Conservation (phyloP, 2,329 filamentous ascomycete genomes). For the Phaeosphaeriaceae sp. region DNA sequence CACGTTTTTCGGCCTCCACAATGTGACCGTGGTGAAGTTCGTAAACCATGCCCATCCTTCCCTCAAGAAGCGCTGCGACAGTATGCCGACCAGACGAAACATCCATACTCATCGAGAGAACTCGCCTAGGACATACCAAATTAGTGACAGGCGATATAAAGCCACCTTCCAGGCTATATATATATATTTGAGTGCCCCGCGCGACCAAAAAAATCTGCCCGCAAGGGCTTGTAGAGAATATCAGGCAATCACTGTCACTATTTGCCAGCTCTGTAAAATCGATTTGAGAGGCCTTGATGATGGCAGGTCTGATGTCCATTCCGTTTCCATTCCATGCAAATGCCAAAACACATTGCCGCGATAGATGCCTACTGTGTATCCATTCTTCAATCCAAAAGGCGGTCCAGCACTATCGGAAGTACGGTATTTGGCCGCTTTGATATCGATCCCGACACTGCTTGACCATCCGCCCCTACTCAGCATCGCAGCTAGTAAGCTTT, state of each 20-base stretch:
- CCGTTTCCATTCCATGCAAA: constrained; percentile 49
- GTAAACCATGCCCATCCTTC: constrained; percentile 66
- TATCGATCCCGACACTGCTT: constrained; percentile 11
- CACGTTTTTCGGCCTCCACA: constrained; percentile 3
- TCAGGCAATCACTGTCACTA: constrained; percentile 38
- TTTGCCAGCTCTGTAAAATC: constrained; percentile 45
- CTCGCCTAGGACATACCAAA: constrained; percentile 62
- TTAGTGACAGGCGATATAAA: constrained; percentile 57
- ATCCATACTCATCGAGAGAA: constrained; percentile 68
- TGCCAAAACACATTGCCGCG: constrained; percentile 58
- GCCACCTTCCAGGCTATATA: constrained; percentile 58
- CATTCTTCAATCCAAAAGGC: constrained; percentile 34
- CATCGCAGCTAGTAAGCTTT: constrained; percentile 59
- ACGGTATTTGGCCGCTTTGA: not conserved
- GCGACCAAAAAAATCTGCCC: constrained; percentile 64
- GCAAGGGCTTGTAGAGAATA: constrained; percentile 64
- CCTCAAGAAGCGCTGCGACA: constrained; percentile 65
- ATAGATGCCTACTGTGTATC: constrained; percentile 55
- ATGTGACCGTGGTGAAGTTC: constrained; percentile 46
- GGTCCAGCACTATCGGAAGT: not conserved
- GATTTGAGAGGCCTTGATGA: constrained; percentile 29
- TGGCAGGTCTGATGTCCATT: constrained; percentile 17
- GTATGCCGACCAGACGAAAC: constrained; percentile 62
- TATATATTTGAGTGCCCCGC: constrained; percentile 60
- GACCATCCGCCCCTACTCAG: constrained; percentile 62